Evolutionary conservation across 768 basidiomycete genomes (phyloP).

Genomic region (Russula olivacea): DNA sequence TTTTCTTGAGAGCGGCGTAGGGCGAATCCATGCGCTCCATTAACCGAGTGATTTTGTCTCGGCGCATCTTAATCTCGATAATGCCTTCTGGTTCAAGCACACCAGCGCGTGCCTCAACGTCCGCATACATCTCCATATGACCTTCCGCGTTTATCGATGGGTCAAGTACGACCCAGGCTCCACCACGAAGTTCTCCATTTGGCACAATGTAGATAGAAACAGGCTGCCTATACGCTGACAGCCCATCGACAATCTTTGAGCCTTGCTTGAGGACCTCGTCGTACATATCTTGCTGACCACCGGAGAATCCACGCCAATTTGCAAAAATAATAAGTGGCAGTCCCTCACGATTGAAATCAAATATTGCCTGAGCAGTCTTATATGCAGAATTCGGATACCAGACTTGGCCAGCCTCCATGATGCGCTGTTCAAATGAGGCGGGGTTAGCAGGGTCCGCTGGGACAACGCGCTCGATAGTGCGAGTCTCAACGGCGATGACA

Average conservation of each 20-base stretch:
- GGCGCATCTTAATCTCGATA: slow-evolving; percentile 95
- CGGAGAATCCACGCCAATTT: slow-evolving; percentile 99
- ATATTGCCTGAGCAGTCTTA: slow-evolving; percentile 99
- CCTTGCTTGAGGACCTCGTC: slow-evolving; percentile 97
- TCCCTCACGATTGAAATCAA: slow-evolving; percentile 96
- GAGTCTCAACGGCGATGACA: slow-evolving; percentile 96
- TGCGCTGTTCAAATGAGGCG: slow-evolving; percentile 90
- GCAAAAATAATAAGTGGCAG: slow-evolving; percentile 97
- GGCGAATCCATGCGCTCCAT: slow-evolving; percentile 92
- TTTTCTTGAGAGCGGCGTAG: slow-evolving; percentile 75
- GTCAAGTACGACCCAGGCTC: slow-evolving; percentile 98
- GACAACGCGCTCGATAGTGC: slow-evolving; percentile 92
- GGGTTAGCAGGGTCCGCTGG: slow-evolving; percentile 98
- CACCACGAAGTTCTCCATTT: slow-evolving; percentile 96
- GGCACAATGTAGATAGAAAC: slow-evolving; percentile 98
- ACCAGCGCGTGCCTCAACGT: slow-evolving; percentile 92
- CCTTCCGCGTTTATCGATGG: slow-evolving; percentile 88
- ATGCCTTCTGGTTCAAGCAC: slow-evolving; percentile 96
- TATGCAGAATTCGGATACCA: slow-evolving; percentile 99
- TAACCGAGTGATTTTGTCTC: slow-evolving; percentile 80
- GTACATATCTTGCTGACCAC: slow-evolving; percentile 99
- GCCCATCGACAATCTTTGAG: slow-evolving; percentile 96
- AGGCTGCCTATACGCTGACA: slow-evolving; percentile 95
- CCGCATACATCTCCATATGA: slow-evolving; percentile 99
- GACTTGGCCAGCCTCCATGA: slow-evolving; percentile 99